Conservation (phyloP, 1,284 basidiomycete species). For the Pyrrhoderma lamaoense region DNA sequence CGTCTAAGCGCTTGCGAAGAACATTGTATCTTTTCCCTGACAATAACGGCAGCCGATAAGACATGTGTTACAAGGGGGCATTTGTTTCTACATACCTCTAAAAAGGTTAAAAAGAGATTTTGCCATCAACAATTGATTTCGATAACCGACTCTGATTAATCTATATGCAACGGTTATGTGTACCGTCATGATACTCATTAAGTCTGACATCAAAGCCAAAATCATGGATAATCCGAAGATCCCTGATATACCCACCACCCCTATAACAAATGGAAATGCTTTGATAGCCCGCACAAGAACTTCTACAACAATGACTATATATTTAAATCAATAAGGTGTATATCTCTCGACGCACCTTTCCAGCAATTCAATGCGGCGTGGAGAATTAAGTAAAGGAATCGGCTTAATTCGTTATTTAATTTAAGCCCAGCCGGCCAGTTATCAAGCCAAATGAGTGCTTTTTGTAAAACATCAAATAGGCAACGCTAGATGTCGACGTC, state of each 20-base stretch:
- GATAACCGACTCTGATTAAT: conserved; percentile 58
- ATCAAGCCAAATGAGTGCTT: conserved; percentile 76
- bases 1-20: conserved; percentile 76
- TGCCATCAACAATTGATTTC: conserved; percentile 52
- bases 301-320: conserved; percentile 19
- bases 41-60: neutral
- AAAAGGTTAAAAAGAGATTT: conserved; percentile 90
- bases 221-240: conserved; percentile 64
- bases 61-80: neutral
- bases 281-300: conserved; percentile 33
- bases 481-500: neutral
- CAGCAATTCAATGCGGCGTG: conserved; percentile 56
- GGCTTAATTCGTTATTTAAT: conserved; percentile 88
- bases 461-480: conserved; percentile 32
- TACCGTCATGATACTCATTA: conserved; percentile 57
- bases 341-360: conserved; percentile 46
- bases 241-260: conserved; percentile 47
- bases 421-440: conserved; percentile 96
- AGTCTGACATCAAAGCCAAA: conserved; percentile 61
- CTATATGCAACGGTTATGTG: conserved; percentile 74
- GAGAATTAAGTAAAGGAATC: conserved; percentile 72
- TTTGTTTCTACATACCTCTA: conserved; percentile 57
- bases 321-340: neutral
- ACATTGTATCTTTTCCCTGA: conserved; percentile 83
- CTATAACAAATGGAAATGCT: conserved; percentile 41